phyloP scores from a whole-genome alignment of 192 early-diverging fungal genomes.

The Radiomyces spectabilis region DNA sequence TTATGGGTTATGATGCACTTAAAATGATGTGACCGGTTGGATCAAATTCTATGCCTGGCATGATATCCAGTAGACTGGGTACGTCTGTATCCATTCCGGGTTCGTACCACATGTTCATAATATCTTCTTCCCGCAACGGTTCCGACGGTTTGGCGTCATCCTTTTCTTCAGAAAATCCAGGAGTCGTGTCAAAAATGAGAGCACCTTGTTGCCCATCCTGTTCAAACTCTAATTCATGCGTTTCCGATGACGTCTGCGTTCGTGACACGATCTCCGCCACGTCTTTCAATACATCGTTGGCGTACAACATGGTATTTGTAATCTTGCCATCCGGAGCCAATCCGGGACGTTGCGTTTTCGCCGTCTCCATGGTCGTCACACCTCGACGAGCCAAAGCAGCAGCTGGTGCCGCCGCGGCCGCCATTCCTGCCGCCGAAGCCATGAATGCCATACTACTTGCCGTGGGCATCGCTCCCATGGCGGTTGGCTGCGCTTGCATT shows the following conservation, averaged over 20 bases:
- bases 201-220: too few relatives aligned
- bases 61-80: neutral
- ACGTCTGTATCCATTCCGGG: constrained; percentile 13
- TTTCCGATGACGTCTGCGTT: too few relatives aligned
- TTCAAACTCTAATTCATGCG: too few relatives aligned
- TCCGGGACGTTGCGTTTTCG: neutral
- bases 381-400: neutral
- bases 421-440: neutral
- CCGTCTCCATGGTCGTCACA: neutral
- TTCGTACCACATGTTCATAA: constrained; percentile 4
- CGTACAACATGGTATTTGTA: constrained; percentile 5
- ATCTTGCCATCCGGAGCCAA: constrained; percentile 1
- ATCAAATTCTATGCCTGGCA: neutral
- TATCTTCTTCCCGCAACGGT: too few relatives aligned
- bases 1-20: too few relatives aligned
- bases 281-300: constrained; percentile 7
- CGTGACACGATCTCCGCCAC: too few relatives aligned
- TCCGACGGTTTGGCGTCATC: neutral
- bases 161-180: neutral
- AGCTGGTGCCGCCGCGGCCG: neutral
- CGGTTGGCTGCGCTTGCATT: too few relatives aligned
- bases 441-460: neutral
- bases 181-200: too few relatives aligned
- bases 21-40: neutral
- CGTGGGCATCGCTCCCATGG: neutral